These are phyloP conservation scores for Verbascum thapsus DNA, from an alignment of 257 asterid genomes.

Conservation along the genomic window DNA sequence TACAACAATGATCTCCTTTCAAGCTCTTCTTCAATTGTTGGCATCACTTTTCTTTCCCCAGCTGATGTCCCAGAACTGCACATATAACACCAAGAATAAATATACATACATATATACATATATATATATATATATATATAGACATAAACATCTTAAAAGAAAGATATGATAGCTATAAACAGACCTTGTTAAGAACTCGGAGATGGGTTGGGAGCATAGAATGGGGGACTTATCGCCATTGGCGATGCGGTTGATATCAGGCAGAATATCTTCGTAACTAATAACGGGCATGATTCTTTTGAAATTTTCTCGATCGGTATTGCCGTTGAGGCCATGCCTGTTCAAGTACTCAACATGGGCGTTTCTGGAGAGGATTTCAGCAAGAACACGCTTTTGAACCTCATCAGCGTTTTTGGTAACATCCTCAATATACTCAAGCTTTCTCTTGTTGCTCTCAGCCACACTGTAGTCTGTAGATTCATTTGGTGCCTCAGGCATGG, in stretches of 20 bases:
- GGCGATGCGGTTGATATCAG: slow-evolving; percentile 55
- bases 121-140: slow-evolving; percentile 26
- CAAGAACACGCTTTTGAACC: slow-evolving; percentile 39
- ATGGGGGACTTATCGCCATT: slow-evolving; percentile 56
- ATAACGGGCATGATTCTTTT: slow-evolving; percentile 51
- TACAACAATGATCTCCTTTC: slow-evolving; percentile 59
- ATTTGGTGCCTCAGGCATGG: slow-evolving; percentile 60
- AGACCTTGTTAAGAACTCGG: slow-evolving; percentile 63
- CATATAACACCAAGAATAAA: neutral
- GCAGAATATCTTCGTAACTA: slow-evolving; percentile 50
- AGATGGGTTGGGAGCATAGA: slow-evolving; percentile 53
- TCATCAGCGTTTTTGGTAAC: slow-evolving; percentile 47
- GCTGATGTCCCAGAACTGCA: slow-evolving; percentile 68
- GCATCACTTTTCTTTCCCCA: slow-evolving; percentile 78
- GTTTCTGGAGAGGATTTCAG: slow-evolving; percentile 44
- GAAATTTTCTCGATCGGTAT: slow-evolving; percentile 42
- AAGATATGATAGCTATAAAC: no score
- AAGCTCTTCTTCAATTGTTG: slow-evolving; percentile 65
- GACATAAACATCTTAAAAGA: no score
- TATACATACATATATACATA: neutral
- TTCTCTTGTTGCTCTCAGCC: slow-evolving; percentile 36
- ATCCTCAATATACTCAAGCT: slow-evolving; percentile 46
- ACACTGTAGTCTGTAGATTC: neutral
- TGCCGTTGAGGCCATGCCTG: slow-evolving; percentile 46
- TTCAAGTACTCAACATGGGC: slow-evolving; percentile 49